Evolutionary conservation across 2,329 filamentous ascomycete species (phyloP).

Genomic region (Nemania diffusa): DNA sequence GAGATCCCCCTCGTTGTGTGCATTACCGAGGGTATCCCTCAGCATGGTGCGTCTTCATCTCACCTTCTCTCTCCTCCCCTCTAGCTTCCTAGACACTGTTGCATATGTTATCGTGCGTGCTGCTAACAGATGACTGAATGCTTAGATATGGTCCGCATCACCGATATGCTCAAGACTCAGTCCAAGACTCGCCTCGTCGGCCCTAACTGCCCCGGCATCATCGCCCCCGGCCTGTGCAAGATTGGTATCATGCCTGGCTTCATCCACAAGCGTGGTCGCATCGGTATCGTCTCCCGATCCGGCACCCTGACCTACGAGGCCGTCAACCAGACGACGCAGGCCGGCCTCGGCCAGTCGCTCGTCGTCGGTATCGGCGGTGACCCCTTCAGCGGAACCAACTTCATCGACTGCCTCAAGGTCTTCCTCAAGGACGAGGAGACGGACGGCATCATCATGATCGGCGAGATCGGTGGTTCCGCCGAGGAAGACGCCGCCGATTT

Average conservation of each 20-base stretch:
- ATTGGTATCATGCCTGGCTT: conserved; percentile 99
- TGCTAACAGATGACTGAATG: conserved; percentile 29
- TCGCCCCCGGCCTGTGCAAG: conserved; percentile 96
- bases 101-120: not conserved
- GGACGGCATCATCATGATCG: conserved; percentile 99
- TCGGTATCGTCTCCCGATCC: conserved; percentile 98
- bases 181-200: conserved; percentile 96
- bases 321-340: conserved; percentile 98
- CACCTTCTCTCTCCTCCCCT: not conserved
- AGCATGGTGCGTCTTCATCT: conserved; percentile 76
- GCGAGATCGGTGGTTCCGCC: conserved; percentile 96
- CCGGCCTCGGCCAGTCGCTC: conserved; percentile 95
- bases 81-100: conserved; percentile 14
- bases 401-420: conserved; percentile 98
- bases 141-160: conserved; percentile 97
- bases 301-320: conserved; percentile 99
- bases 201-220: conserved; percentile 98
- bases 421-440: conserved; percentile 97
- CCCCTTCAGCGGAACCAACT: conserved; percentile 98
- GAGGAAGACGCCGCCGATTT: conserved; percentile 99
- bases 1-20: conserved; percentile 96
- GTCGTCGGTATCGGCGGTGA: conserved; percentile 98
- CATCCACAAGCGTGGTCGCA: conserved; percentile 99
- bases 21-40: conserved; percentile 97
- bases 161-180: conserved; percentile 96